Percentiles rank a stretch among this genome's conserved stretches.
phyloP scores from a whole-genome alignment of 148 eudicot genomes.

The Rhododendron griersonianum region DNA sequence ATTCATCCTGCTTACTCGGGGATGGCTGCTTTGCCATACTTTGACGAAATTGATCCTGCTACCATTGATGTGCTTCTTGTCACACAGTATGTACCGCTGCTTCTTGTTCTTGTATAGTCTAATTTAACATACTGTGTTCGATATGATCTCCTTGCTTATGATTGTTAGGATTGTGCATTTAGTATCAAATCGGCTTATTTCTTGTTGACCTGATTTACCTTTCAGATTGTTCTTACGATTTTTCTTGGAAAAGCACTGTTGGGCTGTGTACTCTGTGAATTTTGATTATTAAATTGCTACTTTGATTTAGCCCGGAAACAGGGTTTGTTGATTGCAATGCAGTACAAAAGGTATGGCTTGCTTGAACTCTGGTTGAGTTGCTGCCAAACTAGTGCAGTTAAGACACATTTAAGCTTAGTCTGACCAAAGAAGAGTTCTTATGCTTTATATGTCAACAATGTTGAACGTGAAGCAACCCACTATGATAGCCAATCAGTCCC shows the following conservation, averaged over 20 bases:
- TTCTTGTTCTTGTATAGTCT: neutral
- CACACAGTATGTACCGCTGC: conserved; percentile 58
- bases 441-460: neutral
- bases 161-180: neutral
- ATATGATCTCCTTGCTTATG: neutral
- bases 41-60: conserved; percentile 93
- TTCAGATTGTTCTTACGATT: neutral
- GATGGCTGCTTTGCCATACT: conserved; percentile 93
- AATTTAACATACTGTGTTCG: neutral
- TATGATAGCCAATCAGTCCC: neutral
- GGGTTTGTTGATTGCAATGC: neutral
- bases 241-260: neutral
- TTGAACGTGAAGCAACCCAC: neutral
- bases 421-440: neutral
- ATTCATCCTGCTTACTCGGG: conserved; percentile 95
- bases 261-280: neutral
- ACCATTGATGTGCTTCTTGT: conserved; percentile 82
- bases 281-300: neutral
- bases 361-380: neutral
- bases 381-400: neutral
- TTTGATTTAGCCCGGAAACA: no score
- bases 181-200: neutral
- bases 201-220: neutral
- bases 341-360: neutral
- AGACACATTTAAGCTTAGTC: neutral